Base-by-base conservation (phyloP, 1,284 basidiomycete genomes). In the Singerocomus rubriflavus region DNA sequence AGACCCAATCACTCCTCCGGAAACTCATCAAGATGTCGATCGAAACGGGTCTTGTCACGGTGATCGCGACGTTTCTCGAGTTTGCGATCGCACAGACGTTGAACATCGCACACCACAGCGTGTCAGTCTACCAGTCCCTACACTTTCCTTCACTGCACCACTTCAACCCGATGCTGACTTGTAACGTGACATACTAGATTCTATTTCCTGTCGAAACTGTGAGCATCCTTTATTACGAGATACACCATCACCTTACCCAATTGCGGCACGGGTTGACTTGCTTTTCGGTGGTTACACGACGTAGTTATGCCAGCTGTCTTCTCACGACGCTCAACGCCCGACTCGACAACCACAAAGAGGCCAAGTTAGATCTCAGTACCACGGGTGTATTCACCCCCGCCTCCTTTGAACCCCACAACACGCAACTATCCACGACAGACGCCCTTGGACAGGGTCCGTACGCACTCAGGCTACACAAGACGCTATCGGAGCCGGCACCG, bases 11-110 rank as follows among this genome's bases (percentile, higher is more conserved):
- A 6, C 54, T 52, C 17, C 35, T 55, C 14, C 38, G 38, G 21
- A 56, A 51, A 33, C 53, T 54, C 31, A 17, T 54, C 27, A 55
- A 51, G 54, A 44, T 56, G 26, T 52, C 53, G 16, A 56, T 54
- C 48, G 54, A 54, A 42, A 54, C 53, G 6, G 53, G 53, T 9
- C 16, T 56, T 5, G 49, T 43, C 16, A 55, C 53, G 5, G 53
- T 55, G 13, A 30, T 55, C 1, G 53, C 41, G 8, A 51, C 48
- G 7, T 9, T 55, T 14, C 46, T 55, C 16, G 53, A 55, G 39
- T 56, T 55, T 36, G 17, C 26, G 26, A 39, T 56, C 14, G 53
- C 53, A 10, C 47, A 35, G 16, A 38, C 14, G 34, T 30, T 40
- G 26, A 37, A 39, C 5, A 50, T 55, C 8, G 45, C 48, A 11